Base-by-base conservation (phyloP, 495 filamentous ascomycete species). In the Aspergillus cristatus region DNA sequence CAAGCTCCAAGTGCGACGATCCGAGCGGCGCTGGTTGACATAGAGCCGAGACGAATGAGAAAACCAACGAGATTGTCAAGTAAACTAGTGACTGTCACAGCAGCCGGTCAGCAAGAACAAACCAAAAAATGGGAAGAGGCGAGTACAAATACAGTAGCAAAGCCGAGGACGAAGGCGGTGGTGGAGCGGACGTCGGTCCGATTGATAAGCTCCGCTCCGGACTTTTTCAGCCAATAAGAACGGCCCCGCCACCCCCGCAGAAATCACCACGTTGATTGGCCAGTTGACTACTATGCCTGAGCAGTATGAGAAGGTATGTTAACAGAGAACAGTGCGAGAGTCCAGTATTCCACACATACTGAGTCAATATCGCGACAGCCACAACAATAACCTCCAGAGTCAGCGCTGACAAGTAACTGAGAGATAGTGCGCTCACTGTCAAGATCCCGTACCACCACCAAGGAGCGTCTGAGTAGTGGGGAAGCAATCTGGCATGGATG, bases 311-410 rank as follows among this genome's bases (percentile, higher is more conserved):
- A n/a, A n/a, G n/a, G n/a, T 84, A 82, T 6, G 88, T 68, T 3
- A 90, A 64, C 7, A 88, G 57, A 7, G 84, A 84, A 52, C 85
- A 87, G 80, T 0, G 84, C 84, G 3, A 89, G 68, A 89, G 68
- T 55, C 84, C 74, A 18, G 86, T 71, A 0, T 82, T 77, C 53
- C 86, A 89, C 42, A 84, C 83, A 62, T 87, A 82, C 10, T 86
- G 82, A 2, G 85, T 75, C 49, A 88, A 86, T n/a, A 88, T 82
- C 5, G 81, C 80, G 32, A 86, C 73, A 7, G 75, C 76, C 3
- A 73, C 71, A 79, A 87, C 86, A 22, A 70, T 67, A 6, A 81
- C 24, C 43, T 46, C 1, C 7, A n/a, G n/a, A n/a, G n/a, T n/a
- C n/a, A n/a, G n/a, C n/a, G n/a, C n/a, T n/a, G n/a, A n/a, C n/a